Evolutionary conservation across 768 basidiomycete genomes (phyloP), one percentile per base, ranked within the genome.

Genomic region (Cystofilobasidium bisporidii): DNA sequence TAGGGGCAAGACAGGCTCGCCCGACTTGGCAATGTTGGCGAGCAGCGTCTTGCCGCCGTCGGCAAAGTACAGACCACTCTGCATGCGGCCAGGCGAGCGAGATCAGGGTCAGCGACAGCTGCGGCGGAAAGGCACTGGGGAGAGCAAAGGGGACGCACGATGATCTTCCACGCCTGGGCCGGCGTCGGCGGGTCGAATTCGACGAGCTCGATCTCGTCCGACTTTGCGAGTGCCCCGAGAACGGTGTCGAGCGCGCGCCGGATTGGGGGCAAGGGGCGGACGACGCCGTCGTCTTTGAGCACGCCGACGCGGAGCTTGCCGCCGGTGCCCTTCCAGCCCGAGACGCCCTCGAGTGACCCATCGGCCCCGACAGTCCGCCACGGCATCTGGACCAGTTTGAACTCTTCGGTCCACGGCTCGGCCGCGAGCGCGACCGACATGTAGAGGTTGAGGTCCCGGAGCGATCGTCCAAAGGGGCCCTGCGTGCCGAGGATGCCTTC

Each of bases 391-490:
- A 83, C 71, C 47, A 83, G 76, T n/a, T 79, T 73, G 38, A 81
- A 79, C 70, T 83, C 82, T 11, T 73, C 43, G 3, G 79, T 72
- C 82, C 82, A 83, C 8, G 82, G 81, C 69, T 81, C 71, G 41
- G 77, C 73, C n/a, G 77, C 77, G 33, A 82, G 75, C 80, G 82
- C 81, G 32, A 79, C 78, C 38, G 72, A 75, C 73, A 79, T 81
- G 75, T 83, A 83, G 53, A 83, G 75, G 28, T 76, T 79, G 33
- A 83, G 76, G 71, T 83, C 82, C 38, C 81, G 77, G 18, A 77
- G 79, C n/a, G 81, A 82, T 28, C 76, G 80, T 32, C 82, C 78
- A 33, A 83, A 68, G 41, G 82, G 82, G 1, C 82, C 82, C 24
- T 82, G 78, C 48, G 56, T 30, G 56, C 28, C 56, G 33, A 36